A percentile compares a stretch with the other conserved stretches of the same genome.
These are phyloP conservation scores for Saccharomyces uvarum DNA, from an alignment of 1,139 yeast species.

Conservation along the genomic window DNA sequence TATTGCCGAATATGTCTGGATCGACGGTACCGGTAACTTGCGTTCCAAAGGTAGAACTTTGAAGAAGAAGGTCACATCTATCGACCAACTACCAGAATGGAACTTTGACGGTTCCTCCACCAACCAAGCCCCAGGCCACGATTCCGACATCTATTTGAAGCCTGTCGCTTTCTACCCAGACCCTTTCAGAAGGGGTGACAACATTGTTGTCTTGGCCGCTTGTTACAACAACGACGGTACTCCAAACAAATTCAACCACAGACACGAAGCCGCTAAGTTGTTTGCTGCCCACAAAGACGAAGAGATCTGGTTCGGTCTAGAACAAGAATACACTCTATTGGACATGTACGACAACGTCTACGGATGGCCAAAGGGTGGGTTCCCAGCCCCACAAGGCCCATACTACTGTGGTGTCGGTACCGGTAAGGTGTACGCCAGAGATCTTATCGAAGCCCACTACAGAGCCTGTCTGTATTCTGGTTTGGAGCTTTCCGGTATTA, in stretches of 20 bases:
- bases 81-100: constrained; percentile 96
- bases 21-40: constrained; percentile 84
- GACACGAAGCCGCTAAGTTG: constrained; percentile 94
- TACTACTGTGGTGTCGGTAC: constrained; percentile 99
- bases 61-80: constrained; percentile 53
- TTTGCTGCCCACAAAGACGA: constrained; percentile 87
- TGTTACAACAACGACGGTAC: constrained; percentile 99
- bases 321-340: constrained; percentile 95
- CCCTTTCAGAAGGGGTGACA: constrained; percentile 97
- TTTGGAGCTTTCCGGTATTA: constrained; percentile 84
- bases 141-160: constrained; percentile 89
- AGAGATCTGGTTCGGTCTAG: constrained; percentile 94
- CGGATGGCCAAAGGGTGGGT: constrained; percentile 99
- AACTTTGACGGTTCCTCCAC: constrained; percentile 98
- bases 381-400: constrained; percentile 99
- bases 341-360: constrained; percentile 85
- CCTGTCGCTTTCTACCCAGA: constrained; percentile 92
- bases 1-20: constrained; percentile 96
- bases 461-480: constrained; percentile 95
- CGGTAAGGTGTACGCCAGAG: constrained; percentile 97
- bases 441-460: constrained; percentile 97
- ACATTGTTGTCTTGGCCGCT: constrained; percentile 88
- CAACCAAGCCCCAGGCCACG: constrained; percentile 96
- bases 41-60: constrained; percentile 94
- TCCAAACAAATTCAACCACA: constrained; percentile 95